Conservation (phyloP, 768 basidiomycete species). For the Podaxis sp. region DNA sequence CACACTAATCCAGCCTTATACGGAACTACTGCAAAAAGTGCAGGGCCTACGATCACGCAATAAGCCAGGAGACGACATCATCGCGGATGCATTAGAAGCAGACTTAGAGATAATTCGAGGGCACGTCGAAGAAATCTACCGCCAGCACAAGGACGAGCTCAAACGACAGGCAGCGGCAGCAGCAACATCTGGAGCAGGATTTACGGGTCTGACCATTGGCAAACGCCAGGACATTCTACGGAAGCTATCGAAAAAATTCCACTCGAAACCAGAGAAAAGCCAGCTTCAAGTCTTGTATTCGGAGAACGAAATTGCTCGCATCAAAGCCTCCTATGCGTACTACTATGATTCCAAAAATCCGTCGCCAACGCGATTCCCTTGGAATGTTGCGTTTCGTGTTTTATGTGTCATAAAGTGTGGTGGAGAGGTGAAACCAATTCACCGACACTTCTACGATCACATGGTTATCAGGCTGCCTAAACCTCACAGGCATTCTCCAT, state of each 20-base stretch:
- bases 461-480: constrained; percentile 31
- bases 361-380: constrained; percentile 33
- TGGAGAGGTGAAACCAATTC: constrained; percentile 42
- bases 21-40: constrained; percentile 1
- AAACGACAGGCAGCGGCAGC: background rate
- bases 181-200: constrained; percentile 14
- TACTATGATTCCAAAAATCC: constrained; percentile 28
- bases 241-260: constrained; percentile 42
- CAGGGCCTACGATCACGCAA: background rate
- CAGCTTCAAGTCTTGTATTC: constrained; percentile 26
- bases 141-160: constrained; percentile 27
- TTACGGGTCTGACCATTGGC: constrained; percentile 41
- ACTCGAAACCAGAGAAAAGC: constrained; percentile 21
- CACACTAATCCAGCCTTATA: constrained; percentile 26
- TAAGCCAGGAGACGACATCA: background rate
- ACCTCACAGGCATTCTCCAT: background rate
- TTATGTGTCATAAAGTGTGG: constrained; percentile 49
- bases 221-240: constrained; percentile 53
- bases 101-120: constrained; percentile 37
- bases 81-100: background rate
- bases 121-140: constrained; percentile 39
- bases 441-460: constrained; percentile 43
- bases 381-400: constrained; percentile 52
- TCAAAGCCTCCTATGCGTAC: constrained; percentile 61
- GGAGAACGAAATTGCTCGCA: constrained; percentile 28